These are phyloP conservation scores for Brassica napus DNA, from an alignment of 345 rosid genomes.

Conservation along the genomic window Da-Ae NC_063435.1:3126501-3127000, in stretches of 20 bases:
- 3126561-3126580: constrained; percentile 46
- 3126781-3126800: constrained; percentile 32
- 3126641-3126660: constrained; percentile 50
- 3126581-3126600: constrained; percentile 64
- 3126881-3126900: too few species aligned
- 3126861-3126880: too few species aligned
- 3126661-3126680: constrained; percentile 55
- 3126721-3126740: constrained; percentile 68
- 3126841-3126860: too few species aligned
- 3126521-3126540: constrained; percentile 52
- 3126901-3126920: not conserved
- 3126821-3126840: too few species aligned
- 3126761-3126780: constrained; percentile 40
- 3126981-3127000: constrained; percentile 47
- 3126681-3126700: constrained; percentile 55
- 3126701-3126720: constrained; percentile 50
- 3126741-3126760: constrained; percentile 54
- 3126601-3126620: constrained; percentile 55
- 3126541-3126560: constrained; percentile 49
- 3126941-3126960: not conserved
- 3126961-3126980: not conserved
- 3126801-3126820: constrained; percentile 5
- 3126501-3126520: not conserved
- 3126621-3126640: constrained; percentile 50
- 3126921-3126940: not conserved